phyloP scores from a whole-genome alignment of 371 early-diverging fungal genomes.

The Cokeromyces recurvatus region DNA sequence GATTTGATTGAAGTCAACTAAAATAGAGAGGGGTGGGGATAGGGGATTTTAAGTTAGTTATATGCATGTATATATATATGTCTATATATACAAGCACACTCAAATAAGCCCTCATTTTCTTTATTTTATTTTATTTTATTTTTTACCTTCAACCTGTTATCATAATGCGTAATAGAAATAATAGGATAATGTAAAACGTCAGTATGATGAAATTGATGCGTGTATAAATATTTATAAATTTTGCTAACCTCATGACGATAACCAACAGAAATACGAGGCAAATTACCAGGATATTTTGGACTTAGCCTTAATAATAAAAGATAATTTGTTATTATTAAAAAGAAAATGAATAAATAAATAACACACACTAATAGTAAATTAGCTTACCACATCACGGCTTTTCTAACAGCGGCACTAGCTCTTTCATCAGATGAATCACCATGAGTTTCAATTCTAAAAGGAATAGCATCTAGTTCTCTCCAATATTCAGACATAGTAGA shows the following conservation, averaged over 20 bases:
- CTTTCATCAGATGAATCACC: conserved; percentile 64
- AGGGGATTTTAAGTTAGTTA: too few species aligned
- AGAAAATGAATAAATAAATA: not conserved
- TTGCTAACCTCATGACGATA: conserved; percentile 59
- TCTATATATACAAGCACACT: too few species aligned
- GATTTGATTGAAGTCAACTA: conserved; percentile 62
- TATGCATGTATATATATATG: too few species aligned
- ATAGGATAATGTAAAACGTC: too few species aligned
- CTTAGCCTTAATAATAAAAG: conserved; percentile 34
- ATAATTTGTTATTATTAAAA: not conserved
- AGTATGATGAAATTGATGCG: conserved; percentile 11
- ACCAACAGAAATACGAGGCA: conserved; percentile 67
- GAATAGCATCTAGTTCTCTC: conserved; percentile 73
- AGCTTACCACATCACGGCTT: conserved; percentile 59
- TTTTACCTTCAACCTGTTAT: conserved; percentile 41
- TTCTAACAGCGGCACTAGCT: conserved; percentile 69
- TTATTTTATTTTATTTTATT: not conserved
- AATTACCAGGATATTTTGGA: conserved; percentile 67
- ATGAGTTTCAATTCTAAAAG: conserved; percentile 57
- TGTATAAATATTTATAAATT: not conserved
- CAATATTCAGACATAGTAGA: conserved; percentile 59
- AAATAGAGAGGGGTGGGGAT: not conserved
- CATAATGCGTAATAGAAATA: too few species aligned
- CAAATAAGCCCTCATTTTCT: not conserved
- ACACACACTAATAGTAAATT: too few species aligned